Conservation (phyloP, 306 rosid genomes). For the Dryas octopetala region DNA sequence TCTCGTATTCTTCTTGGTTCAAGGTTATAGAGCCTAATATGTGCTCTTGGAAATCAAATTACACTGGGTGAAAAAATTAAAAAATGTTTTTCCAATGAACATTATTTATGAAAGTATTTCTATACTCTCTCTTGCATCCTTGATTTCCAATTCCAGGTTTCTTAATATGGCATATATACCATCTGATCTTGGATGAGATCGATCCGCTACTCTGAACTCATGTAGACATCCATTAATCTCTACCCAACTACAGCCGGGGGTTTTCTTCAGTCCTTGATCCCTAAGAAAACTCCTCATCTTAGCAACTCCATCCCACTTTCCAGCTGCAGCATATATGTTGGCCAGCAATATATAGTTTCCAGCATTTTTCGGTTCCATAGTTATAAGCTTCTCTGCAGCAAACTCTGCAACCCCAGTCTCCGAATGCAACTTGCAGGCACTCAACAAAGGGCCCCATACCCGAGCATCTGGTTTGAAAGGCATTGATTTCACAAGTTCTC, state of each 20-base stretch:
- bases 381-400: slow-evolving; percentile 73
- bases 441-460: slow-evolving; percentile 74
- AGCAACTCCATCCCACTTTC: slow-evolving; percentile 74
- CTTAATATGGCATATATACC: slow-evolving; percentile 52
- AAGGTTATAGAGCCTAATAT: background rate
- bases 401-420: slow-evolving; percentile 54
- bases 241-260: slow-evolving; percentile 74
- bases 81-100: background rate
- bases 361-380: slow-evolving; percentile 69
- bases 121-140: slow-evolving; percentile 25
- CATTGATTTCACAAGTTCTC: slow-evolving; percentile 49
- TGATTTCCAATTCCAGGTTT: slow-evolving; percentile 54
- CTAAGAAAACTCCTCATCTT: slow-evolving; percentile 67
- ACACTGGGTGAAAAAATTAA: background rate
- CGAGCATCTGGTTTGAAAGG: slow-evolving; percentile 63
- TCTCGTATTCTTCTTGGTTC: too few relatives aligned
- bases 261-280: slow-evolving; percentile 65
- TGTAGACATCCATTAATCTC: slow-evolving; percentile 58
- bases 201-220: slow-evolving; percentile 75
- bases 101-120: background rate
- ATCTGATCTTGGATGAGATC: slow-evolving; percentile 54
- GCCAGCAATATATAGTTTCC: slow-evolving; percentile 76
- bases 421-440: slow-evolving; percentile 67
- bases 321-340: slow-evolving; percentile 80
- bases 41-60: background rate